These are phyloP conservation scores for Ophidiomyces ophidiicola DNA, from an alignment of 2,329 filamentous ascomycete species.

Conservation along the genomic window DNA sequence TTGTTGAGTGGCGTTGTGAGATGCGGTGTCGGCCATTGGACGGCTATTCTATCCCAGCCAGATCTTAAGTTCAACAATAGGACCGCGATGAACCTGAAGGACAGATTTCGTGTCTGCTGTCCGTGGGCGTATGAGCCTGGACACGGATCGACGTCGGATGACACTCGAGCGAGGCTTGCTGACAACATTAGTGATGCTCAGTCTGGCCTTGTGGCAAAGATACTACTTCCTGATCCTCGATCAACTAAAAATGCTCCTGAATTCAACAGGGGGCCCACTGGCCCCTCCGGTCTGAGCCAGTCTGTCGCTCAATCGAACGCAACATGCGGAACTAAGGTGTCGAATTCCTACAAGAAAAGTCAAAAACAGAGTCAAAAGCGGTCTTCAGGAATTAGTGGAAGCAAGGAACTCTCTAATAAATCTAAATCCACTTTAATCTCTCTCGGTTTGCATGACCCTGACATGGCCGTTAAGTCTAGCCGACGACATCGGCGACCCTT, in stretches of 20 bases:
- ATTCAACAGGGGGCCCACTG: background rate
- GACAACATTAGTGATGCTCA: conserved; percentile 11
- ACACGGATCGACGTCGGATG: conserved; percentile 27
- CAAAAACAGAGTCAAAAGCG: conserved; percentile 2
- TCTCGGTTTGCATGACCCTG: conserved; percentile 40
- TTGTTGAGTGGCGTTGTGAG: conserved; percentile 47
- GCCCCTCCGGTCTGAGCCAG: no score
- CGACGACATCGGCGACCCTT: conserved; percentile 46
- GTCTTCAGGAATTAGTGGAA: conserved; percentile 15
- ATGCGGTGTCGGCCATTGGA: conserved; percentile 54
- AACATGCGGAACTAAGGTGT: background rate
- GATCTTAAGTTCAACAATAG: conserved; percentile 47
- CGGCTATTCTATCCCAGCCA: conserved; percentile 46
- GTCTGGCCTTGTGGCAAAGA: conserved; percentile 10
- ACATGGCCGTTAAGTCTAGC: conserved; percentile 34
- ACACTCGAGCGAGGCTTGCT: conserved; percentile 21
- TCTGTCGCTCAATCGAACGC: background rate
- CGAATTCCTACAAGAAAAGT: background rate
- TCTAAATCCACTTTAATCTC: conserved; percentile 25
- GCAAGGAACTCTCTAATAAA: conserved; percentile 23
- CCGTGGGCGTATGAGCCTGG: conserved; percentile 37
- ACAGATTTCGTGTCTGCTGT: conserved; percentile 46
- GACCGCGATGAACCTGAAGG: conserved; percentile 52
- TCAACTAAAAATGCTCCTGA: conserved; percentile 14
- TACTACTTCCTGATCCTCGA: conserved; percentile 18